phyloP scores from a whole-genome alignment of 1,139 yeast species.

The Hanseniaspora sp. region DNA sequence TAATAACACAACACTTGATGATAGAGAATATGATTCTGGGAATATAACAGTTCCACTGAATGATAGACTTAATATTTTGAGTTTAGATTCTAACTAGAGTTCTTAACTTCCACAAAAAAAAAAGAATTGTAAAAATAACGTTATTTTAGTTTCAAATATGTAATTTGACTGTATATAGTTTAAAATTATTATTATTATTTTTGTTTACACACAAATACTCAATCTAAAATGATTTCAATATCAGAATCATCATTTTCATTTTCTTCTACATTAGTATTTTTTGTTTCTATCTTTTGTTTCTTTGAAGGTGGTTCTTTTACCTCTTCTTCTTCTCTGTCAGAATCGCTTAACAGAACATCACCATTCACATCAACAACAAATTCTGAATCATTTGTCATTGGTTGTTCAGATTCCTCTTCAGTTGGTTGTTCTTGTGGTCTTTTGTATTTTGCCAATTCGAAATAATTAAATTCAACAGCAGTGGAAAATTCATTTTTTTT shows the following conservation, averaged over 20 bases:
- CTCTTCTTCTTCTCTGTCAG: conserved; percentile 16
- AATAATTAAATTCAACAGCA: background rate
- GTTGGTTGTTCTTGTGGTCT: background rate
- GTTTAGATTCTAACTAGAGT: background rate
- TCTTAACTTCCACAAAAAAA: background rate
- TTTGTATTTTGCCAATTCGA: background rate
- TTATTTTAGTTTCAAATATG: conserved; percentile 1
- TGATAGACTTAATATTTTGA: background rate
- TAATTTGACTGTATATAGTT: too few species aligned
- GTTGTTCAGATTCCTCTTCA: background rate
- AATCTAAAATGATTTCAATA: conserved; percentile 10
- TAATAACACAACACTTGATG: conserved; percentile 11
- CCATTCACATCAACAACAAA: conserved; percentile 14
- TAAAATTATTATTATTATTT: background rate
- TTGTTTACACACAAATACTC: background rate
- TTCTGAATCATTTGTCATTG: background rate
- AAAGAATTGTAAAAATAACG: background rate
- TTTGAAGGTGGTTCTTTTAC: conserved; percentile 22
- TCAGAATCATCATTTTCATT: conserved; percentile 16
- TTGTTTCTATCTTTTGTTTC: conserved; percentile 5
- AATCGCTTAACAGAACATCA: conserved; percentile 18
- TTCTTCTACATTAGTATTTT: background rate
- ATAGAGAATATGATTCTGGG: conserved; percentile 3
- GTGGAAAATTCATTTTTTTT: background rate
- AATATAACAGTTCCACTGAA: background rate